These are phyloP conservation scores for Podospora fimiseda DNA, from an alignment of 495 filamentous ascomycete genomes.

Conservation along the genomic window DNA sequence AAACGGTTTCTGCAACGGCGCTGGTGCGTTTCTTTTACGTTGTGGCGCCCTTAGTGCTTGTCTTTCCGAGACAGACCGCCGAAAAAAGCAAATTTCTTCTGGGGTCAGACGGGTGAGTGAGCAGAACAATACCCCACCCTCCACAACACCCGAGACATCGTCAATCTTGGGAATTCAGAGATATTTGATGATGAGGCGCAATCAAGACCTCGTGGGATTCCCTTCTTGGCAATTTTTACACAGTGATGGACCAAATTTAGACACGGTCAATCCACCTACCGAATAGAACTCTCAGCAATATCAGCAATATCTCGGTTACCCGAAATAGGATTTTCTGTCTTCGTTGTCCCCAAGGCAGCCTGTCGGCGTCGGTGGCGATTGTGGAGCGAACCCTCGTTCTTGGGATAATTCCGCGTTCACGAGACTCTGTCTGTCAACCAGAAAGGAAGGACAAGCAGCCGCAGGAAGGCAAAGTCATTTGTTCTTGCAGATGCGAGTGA, in stretches of 20 bases:
- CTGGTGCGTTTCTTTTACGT: not conserved
- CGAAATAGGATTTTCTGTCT: conserved; percentile 20
- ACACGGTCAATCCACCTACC: conserved; percentile 10
- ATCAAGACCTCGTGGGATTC: not conserved
- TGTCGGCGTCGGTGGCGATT: conserved; percentile 14
- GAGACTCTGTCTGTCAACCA: conserved; percentile 11
- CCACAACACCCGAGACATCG: not conserved
- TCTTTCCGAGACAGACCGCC: not conserved
- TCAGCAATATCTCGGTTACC: conserved; percentile 22
- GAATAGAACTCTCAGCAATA: conserved; percentile 12
- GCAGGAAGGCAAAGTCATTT: not conserved
- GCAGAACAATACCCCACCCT: not conserved
- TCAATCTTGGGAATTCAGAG: not conserved
- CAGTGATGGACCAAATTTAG: conserved; percentile 19
- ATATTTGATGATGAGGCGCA: not conserved
- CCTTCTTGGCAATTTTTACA: no score
- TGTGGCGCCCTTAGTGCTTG: no score
- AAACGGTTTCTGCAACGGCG: conserved; percentile 3
- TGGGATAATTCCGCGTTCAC: conserved; percentile 5
- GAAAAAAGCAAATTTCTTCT: not conserved
- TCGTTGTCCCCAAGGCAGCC: conserved; percentile 1
- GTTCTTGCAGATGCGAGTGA: conserved; percentile 3
- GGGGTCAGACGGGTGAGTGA: not conserved
- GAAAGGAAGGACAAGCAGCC: conserved; percentile 12
- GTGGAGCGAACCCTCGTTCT: conserved; percentile 4